Evolutionary conservation across 2,329 filamentous ascomycete species (phyloP).

Genomic region (Botrytis porri): DNA sequence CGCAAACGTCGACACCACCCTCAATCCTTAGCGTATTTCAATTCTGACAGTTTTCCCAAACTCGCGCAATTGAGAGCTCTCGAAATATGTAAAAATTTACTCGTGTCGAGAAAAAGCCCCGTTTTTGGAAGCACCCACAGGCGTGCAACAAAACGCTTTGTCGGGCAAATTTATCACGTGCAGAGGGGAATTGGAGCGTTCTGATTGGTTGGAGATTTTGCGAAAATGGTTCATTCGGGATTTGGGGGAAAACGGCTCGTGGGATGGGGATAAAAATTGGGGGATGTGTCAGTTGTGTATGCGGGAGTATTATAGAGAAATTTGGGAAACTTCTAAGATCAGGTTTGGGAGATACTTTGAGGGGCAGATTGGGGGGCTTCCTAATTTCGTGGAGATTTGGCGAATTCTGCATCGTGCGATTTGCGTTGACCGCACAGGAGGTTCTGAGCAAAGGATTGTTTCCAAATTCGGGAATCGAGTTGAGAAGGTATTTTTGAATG

Average conservation of each 20-base stretch:
- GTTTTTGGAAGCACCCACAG: not conserved
- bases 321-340: slow-evolving; percentile 3
- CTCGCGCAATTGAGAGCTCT: slow-evolving; percentile 4
- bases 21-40: not conserved
- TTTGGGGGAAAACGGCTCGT: not conserved
- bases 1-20: not conserved
- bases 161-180: not conserved
- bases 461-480: fast-evolving
- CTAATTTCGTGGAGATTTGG: not conserved
- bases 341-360: not conserved
- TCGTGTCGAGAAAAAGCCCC: not conserved
- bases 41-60: slow-evolving; percentile 11
- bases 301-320: not conserved
- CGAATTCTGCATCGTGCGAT: not conserved
- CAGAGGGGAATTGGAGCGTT: not conserved
- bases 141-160: slow-evolving; percentile 1
- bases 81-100: not conserved
- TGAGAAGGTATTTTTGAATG: not conserved
- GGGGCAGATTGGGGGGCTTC: not conserved
- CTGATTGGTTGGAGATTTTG: not conserved
- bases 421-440: not conserved
- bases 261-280: not conserved
- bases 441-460: not conserved
- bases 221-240: not conserved
- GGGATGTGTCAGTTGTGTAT: fast-evolving